A percentile compares a stretch with the other conserved stretches of the same genome.
Evolutionary conservation across 1,139 yeast species (phyloP).

Genomic region (Eremothecium cymbalariae): DNA sequence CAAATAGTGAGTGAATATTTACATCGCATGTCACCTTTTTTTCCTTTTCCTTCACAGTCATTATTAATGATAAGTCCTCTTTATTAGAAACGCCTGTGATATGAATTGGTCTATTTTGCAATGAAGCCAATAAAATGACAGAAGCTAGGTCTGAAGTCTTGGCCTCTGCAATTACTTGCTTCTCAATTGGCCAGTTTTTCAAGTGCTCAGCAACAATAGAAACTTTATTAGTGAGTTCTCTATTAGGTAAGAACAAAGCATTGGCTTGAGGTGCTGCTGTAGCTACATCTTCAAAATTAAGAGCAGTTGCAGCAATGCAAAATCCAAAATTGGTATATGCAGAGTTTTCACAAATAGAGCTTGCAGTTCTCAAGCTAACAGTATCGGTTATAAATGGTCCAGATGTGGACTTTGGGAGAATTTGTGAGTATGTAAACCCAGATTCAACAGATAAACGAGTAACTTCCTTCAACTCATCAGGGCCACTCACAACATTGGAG

Average conservation of each 20-base stretch:
- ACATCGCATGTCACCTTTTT: constrained; percentile 87
- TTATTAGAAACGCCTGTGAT: constrained; percentile 76
- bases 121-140: constrained; percentile 77
- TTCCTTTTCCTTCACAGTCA: constrained; percentile 77
- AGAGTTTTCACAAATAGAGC: constrained; percentile 46
- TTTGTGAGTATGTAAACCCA: constrained; percentile 82
- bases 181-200: constrained; percentile 72
- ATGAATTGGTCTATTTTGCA: constrained; percentile 80
- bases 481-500: constrained; percentile 39
- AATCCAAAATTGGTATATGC: constrained; percentile 79
- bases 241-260: constrained; percentile 73
- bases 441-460: constrained; percentile 68
- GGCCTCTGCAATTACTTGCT: constrained; percentile 90
- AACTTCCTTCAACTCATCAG: constrained; percentile 51
- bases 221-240: constrained; percentile 62
- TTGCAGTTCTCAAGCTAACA: constrained; percentile 55
- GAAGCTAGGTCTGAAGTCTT: constrained; percentile 88
- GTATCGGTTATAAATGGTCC: constrained; percentile 61
- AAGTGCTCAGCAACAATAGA: constrained; percentile 72
- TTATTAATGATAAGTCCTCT: constrained; percentile 77
- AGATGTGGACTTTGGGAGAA: constrained; percentile 62
- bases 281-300: constrained; percentile 55
- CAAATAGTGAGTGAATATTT: constrained; percentile 68
- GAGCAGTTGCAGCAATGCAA: constrained; percentile 72
- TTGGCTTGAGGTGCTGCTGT: constrained; percentile 64